Evolutionary conservation across 305 asterid genomes (phyloP).

Genomic region (Petunia hybrid): DNA sequence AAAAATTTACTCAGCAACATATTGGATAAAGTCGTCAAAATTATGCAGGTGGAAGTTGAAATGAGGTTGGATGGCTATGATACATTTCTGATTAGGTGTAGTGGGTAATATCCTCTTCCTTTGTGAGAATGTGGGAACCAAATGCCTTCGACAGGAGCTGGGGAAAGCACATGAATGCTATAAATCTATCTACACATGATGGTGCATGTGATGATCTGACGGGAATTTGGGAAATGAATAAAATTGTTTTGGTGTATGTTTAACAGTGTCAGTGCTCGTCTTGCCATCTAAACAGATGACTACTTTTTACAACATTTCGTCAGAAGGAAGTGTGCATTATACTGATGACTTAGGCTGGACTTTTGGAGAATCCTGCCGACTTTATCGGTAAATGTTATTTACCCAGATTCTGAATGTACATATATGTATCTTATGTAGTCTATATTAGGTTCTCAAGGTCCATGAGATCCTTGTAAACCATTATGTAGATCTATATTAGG

Average conservation of each 20-base stretch:
- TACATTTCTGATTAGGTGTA: not conserved
- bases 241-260: not conserved
- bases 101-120: not conserved
- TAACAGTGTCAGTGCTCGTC: not conserved
- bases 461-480: not conserved
- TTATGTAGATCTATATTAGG: not conserved
- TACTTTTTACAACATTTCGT: not conserved
- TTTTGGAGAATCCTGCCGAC: not conserved
- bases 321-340: not conserved
- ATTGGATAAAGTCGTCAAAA: not conserved
- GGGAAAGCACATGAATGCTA: not conserved
- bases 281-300: not conserved
- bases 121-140: not conserved
- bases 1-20: not conserved
- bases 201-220: not conserved
- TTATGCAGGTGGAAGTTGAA: slow-evolving; percentile 16
- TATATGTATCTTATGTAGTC: not conserved
- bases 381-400: not conserved
- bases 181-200: not conserved
- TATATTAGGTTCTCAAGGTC: not conserved
- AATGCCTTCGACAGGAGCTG: not conserved
- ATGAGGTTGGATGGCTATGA: not conserved
- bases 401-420: not conserved
- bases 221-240: not conserved
- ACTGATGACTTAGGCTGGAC: not conserved